Conservation (phyloP, 306 rosid genomes). For the Betula pendula region DNA sequence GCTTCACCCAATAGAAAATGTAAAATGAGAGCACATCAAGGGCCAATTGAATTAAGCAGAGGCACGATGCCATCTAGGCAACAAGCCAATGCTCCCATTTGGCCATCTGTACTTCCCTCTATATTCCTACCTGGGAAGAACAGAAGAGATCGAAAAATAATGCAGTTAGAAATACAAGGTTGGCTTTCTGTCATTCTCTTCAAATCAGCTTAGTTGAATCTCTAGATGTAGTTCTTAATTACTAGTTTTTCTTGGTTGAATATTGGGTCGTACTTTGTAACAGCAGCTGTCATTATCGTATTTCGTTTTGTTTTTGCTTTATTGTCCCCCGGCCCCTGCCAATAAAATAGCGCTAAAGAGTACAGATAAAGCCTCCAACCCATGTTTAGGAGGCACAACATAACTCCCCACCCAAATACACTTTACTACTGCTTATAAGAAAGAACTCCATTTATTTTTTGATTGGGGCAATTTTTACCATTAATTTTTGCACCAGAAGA, state of each 20-base stretch:
- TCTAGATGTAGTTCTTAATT: no score
- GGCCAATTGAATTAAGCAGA: not conserved
- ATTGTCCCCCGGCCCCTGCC: not conserved
- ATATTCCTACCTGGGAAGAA: not conserved
- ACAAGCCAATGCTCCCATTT: constrained; percentile 3
- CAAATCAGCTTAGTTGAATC: no score
- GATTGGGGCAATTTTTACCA: no score
- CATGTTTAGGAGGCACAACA: not conserved
- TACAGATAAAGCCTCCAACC: not conserved
- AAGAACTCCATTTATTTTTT: no score
- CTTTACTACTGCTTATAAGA: not conserved
- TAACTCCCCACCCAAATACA: not conserved
- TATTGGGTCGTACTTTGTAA: not conserved
- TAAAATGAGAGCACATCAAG: no score
- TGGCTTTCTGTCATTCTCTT: no score
- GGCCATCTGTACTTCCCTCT: not conserved
- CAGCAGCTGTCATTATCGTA: not conserved
- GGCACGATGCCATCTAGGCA: not conserved
- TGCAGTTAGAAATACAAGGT: no score
- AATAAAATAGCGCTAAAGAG: not conserved
- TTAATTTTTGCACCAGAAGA: no score
- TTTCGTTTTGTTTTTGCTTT: not conserved
- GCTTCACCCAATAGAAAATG: not conserved
- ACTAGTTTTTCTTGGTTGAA: not conserved
- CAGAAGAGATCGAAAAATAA: not conserved